Conservation (phyloP, 2,329 filamentous ascomycete species). For the Epichloe festucae region DNA sequence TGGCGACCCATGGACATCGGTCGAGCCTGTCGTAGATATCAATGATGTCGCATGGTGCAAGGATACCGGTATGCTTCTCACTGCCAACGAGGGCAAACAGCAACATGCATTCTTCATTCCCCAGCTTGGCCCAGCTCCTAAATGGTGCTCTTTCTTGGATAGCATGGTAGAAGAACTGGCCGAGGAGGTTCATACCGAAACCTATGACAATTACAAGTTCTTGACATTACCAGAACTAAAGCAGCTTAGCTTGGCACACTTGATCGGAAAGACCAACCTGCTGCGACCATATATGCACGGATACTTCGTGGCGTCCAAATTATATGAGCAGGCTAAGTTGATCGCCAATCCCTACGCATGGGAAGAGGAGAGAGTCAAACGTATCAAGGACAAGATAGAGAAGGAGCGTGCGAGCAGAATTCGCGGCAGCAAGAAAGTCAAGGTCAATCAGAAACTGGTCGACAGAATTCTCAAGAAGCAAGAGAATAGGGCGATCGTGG, state of each 20-base stretch:
- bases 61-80: slow-evolving; percentile 87
- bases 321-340: slow-evolving; percentile 88
- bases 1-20: slow-evolving; percentile 85
- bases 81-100: slow-evolving; percentile 90
- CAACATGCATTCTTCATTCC: slow-evolving; percentile 94
- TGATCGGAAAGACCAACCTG: slow-evolving; percentile 81
- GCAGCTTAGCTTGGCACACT: slow-evolving; percentile 71
- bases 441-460: slow-evolving; percentile 78
- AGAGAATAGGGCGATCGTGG: slow-evolving; percentile 44
- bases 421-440: slow-evolving; percentile 89
- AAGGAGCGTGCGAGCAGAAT: slow-evolving; percentile 95
- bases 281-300: slow-evolving; percentile 97
- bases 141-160: slow-evolving; percentile 93
- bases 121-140: slow-evolving; percentile 81
- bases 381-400: slow-evolving; percentile 87
- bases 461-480: slow-evolving; percentile 59
- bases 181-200: slow-evolving; percentile 62
- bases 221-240: slow-evolving; percentile 77
- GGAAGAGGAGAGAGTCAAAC: slow-evolving; percentile 84
- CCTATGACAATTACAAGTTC: slow-evolving; percentile 99
- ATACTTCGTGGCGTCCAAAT: slow-evolving; percentile 87
- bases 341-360: slow-evolving; percentile 90
- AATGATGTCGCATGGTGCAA: slow-evolving; percentile 91
- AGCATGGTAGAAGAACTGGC: slow-evolving; percentile 99
- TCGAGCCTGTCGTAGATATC: slow-evolving; percentile 88